Evolutionary conservation across 148 eudicot genomes (phyloP).

Genomic region (Amaranthus cruentus): DNA sequence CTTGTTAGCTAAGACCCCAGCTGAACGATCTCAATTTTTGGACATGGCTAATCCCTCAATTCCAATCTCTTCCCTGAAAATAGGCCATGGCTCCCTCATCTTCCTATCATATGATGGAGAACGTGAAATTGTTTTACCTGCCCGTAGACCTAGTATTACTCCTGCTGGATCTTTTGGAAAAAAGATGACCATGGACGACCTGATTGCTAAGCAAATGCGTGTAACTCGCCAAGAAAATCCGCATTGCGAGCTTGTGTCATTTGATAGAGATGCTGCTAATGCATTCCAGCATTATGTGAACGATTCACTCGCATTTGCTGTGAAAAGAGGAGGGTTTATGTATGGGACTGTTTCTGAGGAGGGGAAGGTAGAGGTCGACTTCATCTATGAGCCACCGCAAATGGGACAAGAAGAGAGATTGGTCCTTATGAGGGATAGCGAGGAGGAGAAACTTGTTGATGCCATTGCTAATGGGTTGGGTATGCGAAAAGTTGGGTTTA

Average conservation of each 20-base stretch:
- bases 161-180: slow-evolving; percentile 82
- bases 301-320: slow-evolving; percentile 63
- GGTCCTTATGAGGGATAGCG: slow-evolving; percentile 56
- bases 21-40: slow-evolving; percentile 41
- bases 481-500: slow-evolving; percentile 89
- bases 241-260: slow-evolving; percentile 69
- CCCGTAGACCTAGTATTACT: slow-evolving; percentile 29
- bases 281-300: slow-evolving; percentile 81
- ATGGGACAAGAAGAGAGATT: slow-evolving; percentile 65
- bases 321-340: slow-evolving; percentile 86
- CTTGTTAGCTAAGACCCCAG: slow-evolving; percentile 62
- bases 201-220: slow-evolving; percentile 85
- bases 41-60: slow-evolving; percentile 55
- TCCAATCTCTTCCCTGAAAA: slow-evolving; percentile 36
- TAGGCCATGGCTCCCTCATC: slow-evolving; percentile 59
- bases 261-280: slow-evolving; percentile 85
- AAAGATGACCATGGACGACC: slow-evolving; percentile 95
- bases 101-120: slow-evolving; percentile 65
- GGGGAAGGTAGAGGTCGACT: slow-evolving; percentile 83
- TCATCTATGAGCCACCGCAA: slow-evolving; percentile 93
- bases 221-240: slow-evolving; percentile 67
- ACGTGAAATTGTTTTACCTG: slow-evolving; percentile 44
- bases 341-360: slow-evolving; percentile 69
- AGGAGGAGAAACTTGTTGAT: slow-evolving; percentile 79
- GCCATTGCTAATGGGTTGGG: slow-evolving; percentile 80